These are phyloP conservation scores for Globisporangium cylindrosporum DNA, from an alignment of 352 stramenopile species.

Conservation along the genomic window DNA sequence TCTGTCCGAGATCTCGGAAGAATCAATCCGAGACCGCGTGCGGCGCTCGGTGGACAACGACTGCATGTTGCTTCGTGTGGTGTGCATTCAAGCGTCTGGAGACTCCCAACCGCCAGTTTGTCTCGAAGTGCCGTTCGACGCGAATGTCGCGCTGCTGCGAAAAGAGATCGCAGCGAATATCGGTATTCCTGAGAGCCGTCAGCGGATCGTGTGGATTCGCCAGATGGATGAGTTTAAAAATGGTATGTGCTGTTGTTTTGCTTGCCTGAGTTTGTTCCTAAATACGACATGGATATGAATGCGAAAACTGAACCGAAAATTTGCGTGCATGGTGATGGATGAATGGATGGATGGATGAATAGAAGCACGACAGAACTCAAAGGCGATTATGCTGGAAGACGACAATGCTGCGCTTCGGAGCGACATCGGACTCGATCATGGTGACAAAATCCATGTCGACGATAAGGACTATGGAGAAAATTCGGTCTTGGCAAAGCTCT, in stretches of 20 bases:
- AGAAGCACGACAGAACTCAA: constrained; percentile 71
- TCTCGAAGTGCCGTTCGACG: constrained; percentile 79
- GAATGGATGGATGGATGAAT: background rate
- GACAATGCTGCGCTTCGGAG: constrained; percentile 68
- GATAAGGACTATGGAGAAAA: constrained; percentile 75
- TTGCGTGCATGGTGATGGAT: background rate
- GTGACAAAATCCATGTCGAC: constrained; percentile 89
- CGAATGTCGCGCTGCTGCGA: constrained; percentile 63
- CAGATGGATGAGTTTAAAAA: constrained; percentile 83
- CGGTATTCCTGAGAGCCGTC: constrained; percentile 73
- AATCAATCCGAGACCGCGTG: constrained; percentile 82
- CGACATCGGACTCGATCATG: constrained; percentile 81
- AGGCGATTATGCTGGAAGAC: constrained; percentile 66
- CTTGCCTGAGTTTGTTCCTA: background rate
- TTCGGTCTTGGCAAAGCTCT: constrained; percentile 78
- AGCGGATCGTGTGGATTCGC: constrained; percentile 89
- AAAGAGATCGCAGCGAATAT: constrained; percentile 81
- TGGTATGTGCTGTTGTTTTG: constrained; percentile 31
- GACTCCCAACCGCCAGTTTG: constrained; percentile 77
- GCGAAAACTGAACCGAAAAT: background rate
- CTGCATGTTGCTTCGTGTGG: constrained; percentile 83
- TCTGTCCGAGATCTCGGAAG: constrained; percentile 76
- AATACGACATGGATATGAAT: constrained; percentile 1
- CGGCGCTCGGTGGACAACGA: constrained; percentile 82
- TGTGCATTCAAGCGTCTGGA: constrained; percentile 82